Evolutionary conservation across 1,284 basidiomycete genomes (phyloP).

Genomic region (Apiotrichum gamsii): DNA sequence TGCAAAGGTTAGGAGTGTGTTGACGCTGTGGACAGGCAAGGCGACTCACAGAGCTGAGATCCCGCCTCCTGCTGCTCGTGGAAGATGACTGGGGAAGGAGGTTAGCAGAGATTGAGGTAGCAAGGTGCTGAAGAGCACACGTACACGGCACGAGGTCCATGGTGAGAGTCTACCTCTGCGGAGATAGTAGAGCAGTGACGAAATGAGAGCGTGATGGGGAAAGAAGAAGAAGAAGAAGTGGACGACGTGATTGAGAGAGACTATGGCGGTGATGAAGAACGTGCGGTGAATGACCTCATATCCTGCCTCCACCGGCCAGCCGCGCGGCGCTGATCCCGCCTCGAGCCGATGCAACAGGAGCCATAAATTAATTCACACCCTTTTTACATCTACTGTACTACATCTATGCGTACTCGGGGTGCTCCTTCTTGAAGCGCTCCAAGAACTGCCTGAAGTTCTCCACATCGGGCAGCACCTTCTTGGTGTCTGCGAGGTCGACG

Average conservation of each 20-base stretch:
- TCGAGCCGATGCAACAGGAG: neutral
- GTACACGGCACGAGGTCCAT: neutral
- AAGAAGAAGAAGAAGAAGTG: too few species aligned
- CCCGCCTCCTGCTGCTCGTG: slow-evolving; percentile 47
- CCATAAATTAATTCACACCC: too few species aligned
- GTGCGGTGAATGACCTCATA: too few species aligned
- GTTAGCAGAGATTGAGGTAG: neutral
- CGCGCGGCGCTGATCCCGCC: too few species aligned
- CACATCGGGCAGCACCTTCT: slow-evolving; percentile 18
- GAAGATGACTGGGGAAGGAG: slow-evolving; percentile 35
- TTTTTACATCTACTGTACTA: too few species aligned
- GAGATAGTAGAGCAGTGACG: neutral
- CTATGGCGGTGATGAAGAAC: too few species aligned
- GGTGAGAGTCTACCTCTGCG: neutral
- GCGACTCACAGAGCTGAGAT: slow-evolving; percentile 41
- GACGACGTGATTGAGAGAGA: too few species aligned
- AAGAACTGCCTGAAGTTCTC: slow-evolving; percentile 26
- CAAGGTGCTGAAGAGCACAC: neutral
- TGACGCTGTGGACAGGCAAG: neutral
- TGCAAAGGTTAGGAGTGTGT: slow-evolving; percentile 8
- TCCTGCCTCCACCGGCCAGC: too few species aligned
- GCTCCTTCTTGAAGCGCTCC: slow-evolving; percentile 17
- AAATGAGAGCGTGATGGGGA: neutral
- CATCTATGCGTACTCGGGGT: too few species aligned
- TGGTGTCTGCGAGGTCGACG: slow-evolving; percentile 10